These are phyloP conservation scores for Beverwykella pulmonaria DNA, from an alignment of 495 filamentous ascomycete species.

Conservation along the genomic window DNA sequence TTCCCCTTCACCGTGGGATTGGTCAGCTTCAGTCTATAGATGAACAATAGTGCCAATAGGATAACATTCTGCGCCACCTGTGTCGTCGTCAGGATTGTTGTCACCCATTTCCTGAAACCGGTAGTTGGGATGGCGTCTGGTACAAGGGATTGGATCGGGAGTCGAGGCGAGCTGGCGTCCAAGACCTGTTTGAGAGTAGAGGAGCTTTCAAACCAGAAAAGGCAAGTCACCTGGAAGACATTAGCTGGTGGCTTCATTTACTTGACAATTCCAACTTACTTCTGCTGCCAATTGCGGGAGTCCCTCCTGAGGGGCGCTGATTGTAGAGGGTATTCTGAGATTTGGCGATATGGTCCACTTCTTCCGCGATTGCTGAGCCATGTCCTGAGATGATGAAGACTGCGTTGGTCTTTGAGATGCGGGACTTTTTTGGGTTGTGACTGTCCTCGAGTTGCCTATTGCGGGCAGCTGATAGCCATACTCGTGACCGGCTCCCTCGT, in stretches of 20 bases:
- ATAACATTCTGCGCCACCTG: conserved; percentile 98
- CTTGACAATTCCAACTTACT: conserved; percentile 27
- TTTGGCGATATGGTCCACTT: conserved; percentile 37
- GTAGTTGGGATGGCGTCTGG: conserved; percentile 72
- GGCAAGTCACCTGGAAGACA: conserved; percentile 83
- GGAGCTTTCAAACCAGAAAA: conserved; percentile 98
- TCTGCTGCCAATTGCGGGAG: conserved; percentile 40
- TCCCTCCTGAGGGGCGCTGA: conserved; percentile 37
- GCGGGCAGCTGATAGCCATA: conserved; percentile 24
- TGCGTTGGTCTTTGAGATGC: conserved; percentile 8
- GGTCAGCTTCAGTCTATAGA: conserved; percentile 87
- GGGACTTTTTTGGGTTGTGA: conserved; percentile 15
- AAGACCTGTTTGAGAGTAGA: conserved; percentile 73
- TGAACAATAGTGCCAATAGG: conserved; percentile 84
- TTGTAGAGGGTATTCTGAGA: conserved; percentile 32
- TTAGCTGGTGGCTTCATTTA: too few species aligned
- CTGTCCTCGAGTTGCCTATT: conserved; percentile 28
- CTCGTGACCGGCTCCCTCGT: conserved; percentile 21
- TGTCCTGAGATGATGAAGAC: conserved; percentile 9
- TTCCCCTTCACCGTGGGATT: conserved; percentile 87
- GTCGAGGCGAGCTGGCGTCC: conserved; percentile 55
- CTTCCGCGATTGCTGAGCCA: conserved; percentile 16
- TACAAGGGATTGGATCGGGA: conserved; percentile 59
- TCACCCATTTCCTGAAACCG: conserved; percentile 92
- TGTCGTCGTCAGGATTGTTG: conserved; percentile 85